Percentiles rank a stretch among this genome's conserved stretches.
These are phyloP conservation scores for Penicillium atrosanguineum DNA, from an alignment of 495 filamentous ascomycete genomes.

Conservation along the genomic window DNA sequence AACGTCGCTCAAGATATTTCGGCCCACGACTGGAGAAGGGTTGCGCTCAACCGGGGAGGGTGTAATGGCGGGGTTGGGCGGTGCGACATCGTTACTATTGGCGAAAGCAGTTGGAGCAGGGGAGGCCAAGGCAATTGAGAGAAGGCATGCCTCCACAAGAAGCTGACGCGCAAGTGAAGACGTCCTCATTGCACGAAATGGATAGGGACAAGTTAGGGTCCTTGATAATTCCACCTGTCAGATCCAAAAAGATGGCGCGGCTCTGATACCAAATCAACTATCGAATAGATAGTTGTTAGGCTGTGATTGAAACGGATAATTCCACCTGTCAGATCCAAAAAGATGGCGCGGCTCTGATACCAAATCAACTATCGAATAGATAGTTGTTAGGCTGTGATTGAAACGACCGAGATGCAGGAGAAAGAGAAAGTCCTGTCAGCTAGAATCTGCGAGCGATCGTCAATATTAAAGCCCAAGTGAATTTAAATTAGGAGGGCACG, in stretches of 20 bases:
- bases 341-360: neutral
- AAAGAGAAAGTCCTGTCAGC: neutral
- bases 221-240: neutral
- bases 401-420: neutral
- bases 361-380: neutral
- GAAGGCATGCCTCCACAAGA: neutral
- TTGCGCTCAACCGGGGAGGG: constrained; percentile 16
- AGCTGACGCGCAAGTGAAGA: neutral
- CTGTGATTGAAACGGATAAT: neutral
- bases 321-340: neutral
- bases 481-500: too few relatives aligned
- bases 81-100: constrained; percentile 4
- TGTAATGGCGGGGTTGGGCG: constrained; percentile 17
- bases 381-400: neutral
- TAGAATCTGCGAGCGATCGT: too few relatives aligned
- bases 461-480: too few relatives aligned
- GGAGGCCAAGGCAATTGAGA: constrained; percentile 4
- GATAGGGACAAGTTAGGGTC: neutral
- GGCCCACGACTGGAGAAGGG: constrained; percentile 18
- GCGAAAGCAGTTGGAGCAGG: constrained; percentile 21
- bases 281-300: neutral
- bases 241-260: neutral
- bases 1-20: constrained; percentile 47
- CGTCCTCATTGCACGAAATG: neutral
- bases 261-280: neutral